Percentiles rank a stretch among this genome's conserved stretches.
These are phyloP conservation scores for Aspergillus floridensis DNA, from an alignment of 2,329 filamentous ascomycete species.

Conservation along the genomic window DNA sequence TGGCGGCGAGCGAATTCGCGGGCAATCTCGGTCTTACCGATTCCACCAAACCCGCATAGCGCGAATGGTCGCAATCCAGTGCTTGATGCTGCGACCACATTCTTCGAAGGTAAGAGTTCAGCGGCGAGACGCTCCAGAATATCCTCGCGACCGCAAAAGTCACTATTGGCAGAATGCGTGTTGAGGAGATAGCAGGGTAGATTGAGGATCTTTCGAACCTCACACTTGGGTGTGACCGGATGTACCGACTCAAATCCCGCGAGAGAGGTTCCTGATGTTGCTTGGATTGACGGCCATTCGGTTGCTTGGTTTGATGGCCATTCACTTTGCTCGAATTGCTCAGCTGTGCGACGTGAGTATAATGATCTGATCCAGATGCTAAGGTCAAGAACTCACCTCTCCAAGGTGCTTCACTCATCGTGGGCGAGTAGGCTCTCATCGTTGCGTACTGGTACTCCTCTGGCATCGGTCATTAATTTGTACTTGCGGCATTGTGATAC, in stretches of 20 bases:
- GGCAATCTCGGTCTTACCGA: conserved; percentile 31
- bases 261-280: no score
- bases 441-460: conserved; percentile 20
- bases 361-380: no score
- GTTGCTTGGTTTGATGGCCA: no score
- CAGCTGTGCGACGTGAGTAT: no score
- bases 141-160: conserved; percentile 24
- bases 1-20: conserved; percentile 23
- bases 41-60: conserved; percentile 23
- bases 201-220: no score
- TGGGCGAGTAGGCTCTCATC: conserved; percentile 21
- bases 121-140: conserved; percentile 20
- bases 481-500: not conserved
- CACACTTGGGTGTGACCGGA: no score
- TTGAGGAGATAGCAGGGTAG: no score
- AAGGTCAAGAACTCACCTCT: not conserved
- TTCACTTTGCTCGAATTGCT: no score
- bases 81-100: conserved; percentile 9
- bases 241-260: no score
- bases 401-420: conserved; percentile 18
- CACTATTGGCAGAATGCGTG: conserved; percentile 5
- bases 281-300: no score
- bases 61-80: conserved; percentile 18
- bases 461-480: conserved; percentile 7
- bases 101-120: conserved; percentile 21